These are phyloP conservation scores for Penicillium subrubescens DNA, from an alignment of 495 filamentous ascomycete species.

Conservation along the genomic window DNA sequence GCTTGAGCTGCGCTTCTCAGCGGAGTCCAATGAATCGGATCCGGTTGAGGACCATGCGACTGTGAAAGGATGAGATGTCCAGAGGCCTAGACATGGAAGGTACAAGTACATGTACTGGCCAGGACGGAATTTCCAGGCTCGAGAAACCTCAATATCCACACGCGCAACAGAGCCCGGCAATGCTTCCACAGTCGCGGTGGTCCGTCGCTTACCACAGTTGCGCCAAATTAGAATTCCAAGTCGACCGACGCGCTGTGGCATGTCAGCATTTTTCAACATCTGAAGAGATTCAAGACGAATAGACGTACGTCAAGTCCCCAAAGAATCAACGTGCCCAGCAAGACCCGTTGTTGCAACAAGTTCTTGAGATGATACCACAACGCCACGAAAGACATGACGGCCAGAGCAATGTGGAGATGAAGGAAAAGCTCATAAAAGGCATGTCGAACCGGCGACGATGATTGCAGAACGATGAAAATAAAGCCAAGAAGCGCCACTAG, in stretches of 20 bases:
- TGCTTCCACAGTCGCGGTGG: slow-evolving; percentile 53
- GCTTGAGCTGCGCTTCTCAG: slow-evolving; percentile 35
- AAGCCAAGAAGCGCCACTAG: slow-evolving; percentile 47
- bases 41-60: slow-evolving; percentile 51
- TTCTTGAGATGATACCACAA: slow-evolving; percentile 57
- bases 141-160: slow-evolving; percentile 51
- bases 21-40: slow-evolving; percentile 4
- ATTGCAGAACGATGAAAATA: slow-evolving; percentile 50
- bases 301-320: slow-evolving; percentile 45
- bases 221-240: slow-evolving; percentile 58
- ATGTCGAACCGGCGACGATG: slow-evolving; percentile 55
- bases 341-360: slow-evolving; percentile 42
- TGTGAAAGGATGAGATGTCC: slow-evolving; percentile 61
- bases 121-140: slow-evolving; percentile 51
- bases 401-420: slow-evolving; percentile 54
- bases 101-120: slow-evolving; percentile 62
- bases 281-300: not conserved
- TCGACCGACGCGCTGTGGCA: slow-evolving; percentile 57
- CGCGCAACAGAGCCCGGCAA: slow-evolving; percentile 51
- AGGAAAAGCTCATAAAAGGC: slow-evolving; percentile 63
- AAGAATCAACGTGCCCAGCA: slow-evolving; percentile 40
- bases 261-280: slow-evolving; percentile 16
- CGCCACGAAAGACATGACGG: slow-evolving; percentile 49
- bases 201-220: slow-evolving; percentile 50
- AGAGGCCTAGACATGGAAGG: slow-evolving; percentile 50